Percentiles rank a stretch among this genome's conserved stretches.
Evolutionary conservation across 257 asterid species (phyloP).

Genomic region (Ophiorrhiza pumila): DNA sequence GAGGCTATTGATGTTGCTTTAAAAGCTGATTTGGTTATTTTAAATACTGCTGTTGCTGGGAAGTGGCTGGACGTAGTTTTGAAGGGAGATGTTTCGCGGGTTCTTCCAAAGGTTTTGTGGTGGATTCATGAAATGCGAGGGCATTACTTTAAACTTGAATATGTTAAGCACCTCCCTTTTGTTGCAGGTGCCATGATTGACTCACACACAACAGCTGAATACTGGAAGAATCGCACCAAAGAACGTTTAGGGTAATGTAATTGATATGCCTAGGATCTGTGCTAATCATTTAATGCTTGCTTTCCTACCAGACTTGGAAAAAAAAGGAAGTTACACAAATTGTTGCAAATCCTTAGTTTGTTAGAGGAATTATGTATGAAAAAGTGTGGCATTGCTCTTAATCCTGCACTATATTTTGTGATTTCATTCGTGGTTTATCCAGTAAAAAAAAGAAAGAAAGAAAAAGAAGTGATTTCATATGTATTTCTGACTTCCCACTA

Average conservation of each 20-base stretch:
- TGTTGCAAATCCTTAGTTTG: background rate
- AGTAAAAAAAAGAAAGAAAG: too few relatives aligned
- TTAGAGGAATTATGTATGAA: background rate
- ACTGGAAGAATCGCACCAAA: slow-evolving; percentile 85
- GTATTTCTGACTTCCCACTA: background rate
- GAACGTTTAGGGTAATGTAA: slow-evolving; percentile 67
- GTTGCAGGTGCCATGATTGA: slow-evolving; percentile 99
- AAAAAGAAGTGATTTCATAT: background rate
- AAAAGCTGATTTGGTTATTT: slow-evolving; percentile 74
- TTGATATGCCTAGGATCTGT: slow-evolving; percentile 9
- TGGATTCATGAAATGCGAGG: slow-evolving; percentile 99
- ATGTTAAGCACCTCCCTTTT: slow-evolving; percentile 96
- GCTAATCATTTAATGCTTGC: background rate
- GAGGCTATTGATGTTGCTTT: slow-evolving; percentile 77
- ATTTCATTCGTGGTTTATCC: background rate
- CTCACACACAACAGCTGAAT: slow-evolving; percentile 82
- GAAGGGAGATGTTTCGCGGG: slow-evolving; percentile 62
- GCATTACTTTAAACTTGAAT: slow-evolving; percentile 94
- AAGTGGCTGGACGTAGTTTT: slow-evolving; percentile 95
- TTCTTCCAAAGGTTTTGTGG: slow-evolving; percentile 97
- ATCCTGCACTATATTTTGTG: background rate
- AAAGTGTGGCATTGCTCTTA: background rate
- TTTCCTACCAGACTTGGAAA: too few relatives aligned
- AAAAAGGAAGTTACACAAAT: background rate
- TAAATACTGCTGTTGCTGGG: slow-evolving; percentile 97